Evolutionary conservation across 116 monocot genomes (phyloP).

Genomic region (Iris pallida): DNA sequence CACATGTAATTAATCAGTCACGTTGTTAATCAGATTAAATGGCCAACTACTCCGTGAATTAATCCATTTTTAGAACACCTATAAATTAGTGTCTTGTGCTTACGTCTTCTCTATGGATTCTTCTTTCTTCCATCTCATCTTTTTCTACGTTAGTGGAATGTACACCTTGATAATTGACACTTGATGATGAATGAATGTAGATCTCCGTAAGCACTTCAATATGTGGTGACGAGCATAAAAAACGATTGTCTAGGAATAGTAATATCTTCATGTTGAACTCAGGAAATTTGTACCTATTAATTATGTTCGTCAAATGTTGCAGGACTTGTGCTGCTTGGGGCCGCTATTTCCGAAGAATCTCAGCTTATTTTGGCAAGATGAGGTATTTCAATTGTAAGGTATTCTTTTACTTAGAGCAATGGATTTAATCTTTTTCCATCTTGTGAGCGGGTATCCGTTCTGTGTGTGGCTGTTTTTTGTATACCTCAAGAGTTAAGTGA

Average conservation of each 20-base stretch:
- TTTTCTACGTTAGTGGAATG: neutral
- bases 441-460: neutral
- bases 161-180: neutral
- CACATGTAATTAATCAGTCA: too few species aligned
- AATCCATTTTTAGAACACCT: too few species aligned
- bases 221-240: too few species aligned
- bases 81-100: too few species aligned
- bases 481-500: neutral
- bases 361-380: constrained; percentile 91
- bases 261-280: too few species aligned
- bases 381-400: constrained; percentile 61
- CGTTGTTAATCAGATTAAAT: too few species aligned
- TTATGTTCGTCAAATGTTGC: constrained; percentile 18
- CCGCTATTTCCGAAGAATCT: constrained; percentile 79
- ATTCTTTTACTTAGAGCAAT: constrained; percentile 15
- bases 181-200: neutral
- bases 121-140: neutral
- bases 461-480: neutral
- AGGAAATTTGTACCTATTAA: neutral
- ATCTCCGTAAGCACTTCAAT: too few species aligned
- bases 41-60: too few species aligned
- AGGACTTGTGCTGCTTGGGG: constrained; percentile 80
- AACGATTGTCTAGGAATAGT: too few species aligned
- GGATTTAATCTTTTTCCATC: neutral
- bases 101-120: too few species aligned